These are phyloP conservation scores for Lathyrus aphaca DNA, from an alignment of 306 rosid species.

Conservation along the genomic window DNA sequence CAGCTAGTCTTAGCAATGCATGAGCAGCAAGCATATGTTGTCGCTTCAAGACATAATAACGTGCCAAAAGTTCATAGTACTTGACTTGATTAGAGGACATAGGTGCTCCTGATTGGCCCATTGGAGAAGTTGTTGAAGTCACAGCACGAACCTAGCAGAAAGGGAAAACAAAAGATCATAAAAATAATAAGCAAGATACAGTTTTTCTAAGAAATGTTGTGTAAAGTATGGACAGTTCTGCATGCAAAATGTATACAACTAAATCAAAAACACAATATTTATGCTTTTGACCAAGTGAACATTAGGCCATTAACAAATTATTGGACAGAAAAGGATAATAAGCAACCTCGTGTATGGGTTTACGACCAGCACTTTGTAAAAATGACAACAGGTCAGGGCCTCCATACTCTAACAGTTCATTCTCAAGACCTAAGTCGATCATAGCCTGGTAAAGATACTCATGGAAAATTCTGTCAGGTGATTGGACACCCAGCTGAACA, in stretches of 20 bases:
- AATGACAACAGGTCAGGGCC: constrained; percentile 95
- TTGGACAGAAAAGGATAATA: constrained; percentile 33
- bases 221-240: not conserved
- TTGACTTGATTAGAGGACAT: constrained; percentile 69
- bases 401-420: constrained; percentile 88
- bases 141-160: constrained; percentile 69
- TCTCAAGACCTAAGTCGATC: constrained; percentile 95
- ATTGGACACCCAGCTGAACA: constrained; percentile 94
- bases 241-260: constrained; percentile 32
- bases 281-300: constrained; percentile 31
- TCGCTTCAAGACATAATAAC: constrained; percentile 83
- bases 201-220: constrained; percentile 6
- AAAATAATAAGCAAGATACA: constrained; percentile 31
- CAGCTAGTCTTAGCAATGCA: constrained; percentile 79
- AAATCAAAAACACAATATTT: constrained; percentile 21
- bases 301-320: constrained; percentile 30
- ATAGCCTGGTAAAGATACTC: constrained; percentile 86
- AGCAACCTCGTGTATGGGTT: constrained; percentile 75
- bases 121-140: constrained; percentile 62
- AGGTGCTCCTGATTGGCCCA: constrained; percentile 67
- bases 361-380: constrained; percentile 82
- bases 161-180: constrained; percentile 34
- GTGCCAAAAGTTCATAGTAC: constrained; percentile 88
- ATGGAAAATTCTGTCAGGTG: constrained; percentile 86
- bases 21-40: constrained; percentile 97